Base-by-base conservation (phyloP, 306 rosid species). In the Lotus japonicus region DNA sequence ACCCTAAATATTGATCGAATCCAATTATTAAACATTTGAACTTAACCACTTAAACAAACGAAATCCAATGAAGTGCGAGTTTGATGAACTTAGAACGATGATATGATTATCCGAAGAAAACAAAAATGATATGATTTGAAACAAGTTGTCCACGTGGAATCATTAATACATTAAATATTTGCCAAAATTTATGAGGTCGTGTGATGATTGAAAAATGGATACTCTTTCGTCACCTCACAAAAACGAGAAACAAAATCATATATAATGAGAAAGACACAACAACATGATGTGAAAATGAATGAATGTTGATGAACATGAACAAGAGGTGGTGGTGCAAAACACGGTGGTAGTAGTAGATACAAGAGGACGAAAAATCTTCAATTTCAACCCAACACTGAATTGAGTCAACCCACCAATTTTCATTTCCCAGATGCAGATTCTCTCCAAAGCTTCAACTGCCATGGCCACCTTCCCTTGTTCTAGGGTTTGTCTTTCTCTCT, bases 391-490 rank as follows among this genome's bases (percentile, higher is more conserved):
- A 83, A 80, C 45, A 53, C 35, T 61, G 23, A 66, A 28, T 71
- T 66, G 70, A 80, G 66, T 77, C 87, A 75, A 79, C 42, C 56
- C 45, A 2, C 6, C 42, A 6, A 14, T 6, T 23, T 31, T 45
- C 56, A 14, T 51, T 61, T 53, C 44, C 23, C 61, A 9, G 43
- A 58, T 81, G 86, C 86, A 79, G 79, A 85, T 84, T 88, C 75
- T 88, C 71, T 80, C 79, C 10, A 91, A 54, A 69, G 83, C 85
- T 21, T 81, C 95, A 11, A 81, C 79, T 46, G 85, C 97, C 51
- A 83, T 88, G 89, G 81, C 92, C 58, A 55, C 90, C 66, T 14
- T 86, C 10, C 79, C 92, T 67, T 80, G 79, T 68, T 61, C 92
- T 52, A 80, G 76, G 92, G 97, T 91, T 60, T 16, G 46, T 67